These are phyloP conservation scores for Leccinellum rugosiceps DNA, from an alignment of 768 basidiomycete species.

Conservation along the genomic window DNA sequence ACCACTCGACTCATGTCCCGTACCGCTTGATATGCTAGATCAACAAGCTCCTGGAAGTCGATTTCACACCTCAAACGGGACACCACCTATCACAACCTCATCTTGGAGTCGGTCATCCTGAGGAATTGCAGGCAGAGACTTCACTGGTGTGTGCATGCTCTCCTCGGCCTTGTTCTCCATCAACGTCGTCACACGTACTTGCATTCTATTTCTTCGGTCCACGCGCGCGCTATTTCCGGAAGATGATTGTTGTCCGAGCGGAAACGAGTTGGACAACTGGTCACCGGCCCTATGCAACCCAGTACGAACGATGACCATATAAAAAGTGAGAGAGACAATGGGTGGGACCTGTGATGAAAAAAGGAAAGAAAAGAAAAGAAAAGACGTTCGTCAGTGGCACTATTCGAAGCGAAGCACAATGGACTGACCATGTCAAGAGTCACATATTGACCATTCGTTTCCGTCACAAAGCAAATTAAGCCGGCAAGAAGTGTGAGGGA, in stretches of 20 bases:
- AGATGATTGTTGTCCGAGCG: background rate
- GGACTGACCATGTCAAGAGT: constrained; percentile 34
- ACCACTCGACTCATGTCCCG: background rate
- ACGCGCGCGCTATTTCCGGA: background rate
- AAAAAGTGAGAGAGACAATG: constrained; percentile 41
- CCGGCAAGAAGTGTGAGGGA: constrained; percentile 33
- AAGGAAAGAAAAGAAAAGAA: background rate
- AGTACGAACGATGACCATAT: constrained; percentile 41
- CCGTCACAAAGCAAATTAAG: constrained; percentile 27
- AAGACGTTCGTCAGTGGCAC: background rate
- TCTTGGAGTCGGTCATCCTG: background rate
- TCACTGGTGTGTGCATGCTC: background rate
- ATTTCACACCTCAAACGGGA: background rate
- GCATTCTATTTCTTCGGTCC: constrained; percentile 1
- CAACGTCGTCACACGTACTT: constrained; percentile 4
- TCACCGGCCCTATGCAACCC: constrained; percentile 14
- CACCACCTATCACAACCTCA: background rate
- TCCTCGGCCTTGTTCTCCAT: background rate
- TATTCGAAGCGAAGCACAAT: background rate
- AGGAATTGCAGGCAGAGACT: background rate
- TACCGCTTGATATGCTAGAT: background rate
- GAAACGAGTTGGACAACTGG: background rate
- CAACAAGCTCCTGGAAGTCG: background rate
- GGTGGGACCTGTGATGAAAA: constrained; percentile 29
- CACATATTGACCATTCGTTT: constrained; percentile 33